Percentiles rank a stretch among this genome's conserved stretches.
phyloP scores from a whole-genome alignment of 371 early-diverging fungal species.

The Mucor indicus region DNA sequence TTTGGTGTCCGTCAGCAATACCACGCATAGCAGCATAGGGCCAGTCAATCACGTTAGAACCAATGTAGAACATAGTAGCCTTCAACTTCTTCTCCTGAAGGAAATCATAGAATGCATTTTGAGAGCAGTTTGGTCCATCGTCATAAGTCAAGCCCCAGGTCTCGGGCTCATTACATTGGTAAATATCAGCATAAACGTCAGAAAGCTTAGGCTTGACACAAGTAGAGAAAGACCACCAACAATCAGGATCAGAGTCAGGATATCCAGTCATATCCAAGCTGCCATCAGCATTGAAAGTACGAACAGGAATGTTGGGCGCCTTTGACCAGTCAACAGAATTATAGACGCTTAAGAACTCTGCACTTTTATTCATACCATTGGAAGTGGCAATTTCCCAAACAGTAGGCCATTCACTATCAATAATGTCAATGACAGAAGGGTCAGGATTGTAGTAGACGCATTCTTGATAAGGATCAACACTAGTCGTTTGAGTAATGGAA shows the following conservation, averaged over 20 bases:
- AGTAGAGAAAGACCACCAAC: constrained; percentile 44
- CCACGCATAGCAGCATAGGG: constrained; percentile 53
- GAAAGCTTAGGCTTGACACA: constrained; percentile 36
- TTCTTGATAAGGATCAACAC: constrained; percentile 8
- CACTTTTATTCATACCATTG: constrained; percentile 36
- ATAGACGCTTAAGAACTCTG: constrained; percentile 40
- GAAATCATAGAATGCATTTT: constrained; percentile 49
- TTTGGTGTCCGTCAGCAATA: constrained; percentile 49
- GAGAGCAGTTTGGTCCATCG: constrained; percentile 53
- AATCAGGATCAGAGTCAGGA: constrained; percentile 36
- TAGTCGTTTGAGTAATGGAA: constrained; percentile 16
- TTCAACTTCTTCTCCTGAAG: constrained; percentile 25
- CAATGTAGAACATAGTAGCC: constrained; percentile 28
- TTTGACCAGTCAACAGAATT: constrained; percentile 47
- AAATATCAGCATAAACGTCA: constrained; percentile 38
- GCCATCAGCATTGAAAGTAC: constrained; percentile 21
- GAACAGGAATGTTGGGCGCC: constrained; percentile 34
- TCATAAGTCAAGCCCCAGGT: constrained; percentile 48
- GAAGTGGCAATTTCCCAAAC: constrained; percentile 40
- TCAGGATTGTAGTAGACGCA: constrained; percentile 25
- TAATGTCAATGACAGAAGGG: constrained; percentile 18
- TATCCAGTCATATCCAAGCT: constrained; percentile 32
- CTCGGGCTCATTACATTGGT: constrained; percentile 38
- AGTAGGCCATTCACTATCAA: constrained; percentile 37
- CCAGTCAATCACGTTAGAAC: constrained; percentile 48